Evolutionary conservation across 164 flowering plant species (phyloP).

Genomic region (Chloranthus sessilifolius): DNA sequence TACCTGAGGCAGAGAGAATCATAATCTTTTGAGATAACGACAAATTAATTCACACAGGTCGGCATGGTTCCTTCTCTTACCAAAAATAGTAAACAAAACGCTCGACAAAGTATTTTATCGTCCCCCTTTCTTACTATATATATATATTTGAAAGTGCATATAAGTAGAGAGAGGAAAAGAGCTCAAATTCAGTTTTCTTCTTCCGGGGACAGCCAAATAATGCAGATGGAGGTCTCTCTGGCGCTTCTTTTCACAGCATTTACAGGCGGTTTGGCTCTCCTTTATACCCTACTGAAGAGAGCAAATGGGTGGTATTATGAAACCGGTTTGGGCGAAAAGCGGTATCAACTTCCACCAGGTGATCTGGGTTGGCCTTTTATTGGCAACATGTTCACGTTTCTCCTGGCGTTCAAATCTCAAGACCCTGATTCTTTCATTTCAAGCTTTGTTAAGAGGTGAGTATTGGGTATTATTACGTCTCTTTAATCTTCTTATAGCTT

Average conservation of each 20-base stretch:
- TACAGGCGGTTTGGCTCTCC: conserved; percentile 17
- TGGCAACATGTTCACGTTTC: conserved; percentile 83
- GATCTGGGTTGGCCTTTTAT: conserved; percentile 83
- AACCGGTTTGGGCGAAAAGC: conserved; percentile 39
- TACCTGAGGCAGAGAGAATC: too few species aligned
- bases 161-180: background rate
- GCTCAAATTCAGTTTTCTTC: background rate
- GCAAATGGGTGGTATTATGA: conserved; percentile 56
- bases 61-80: background rate
- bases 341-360: conserved; percentile 65
- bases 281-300: conserved; percentile 29
- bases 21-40: too few species aligned
- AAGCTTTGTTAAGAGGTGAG: conserved; percentile 48
- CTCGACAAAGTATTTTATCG: background rate
- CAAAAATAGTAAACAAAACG: background rate
- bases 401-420: conserved; percentile 65
- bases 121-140: background rate
- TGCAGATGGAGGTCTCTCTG: background rate
- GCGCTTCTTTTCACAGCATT: conserved; percentile 3
- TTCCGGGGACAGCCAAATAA: background rate
- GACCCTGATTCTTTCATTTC: conserved; percentile 79
- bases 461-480: conserved; percentile 11
- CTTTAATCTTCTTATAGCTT: conserved; percentile 3
- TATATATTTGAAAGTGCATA: background rate
- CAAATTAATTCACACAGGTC: too few species aligned